A percentile compares a stretch with the other conserved stretches of the same genome.
These are phyloP conservation scores for Chaetomium tenue DNA, from an alignment of 495 filamentous ascomycete species.

Conservation along the genomic window DNA sequence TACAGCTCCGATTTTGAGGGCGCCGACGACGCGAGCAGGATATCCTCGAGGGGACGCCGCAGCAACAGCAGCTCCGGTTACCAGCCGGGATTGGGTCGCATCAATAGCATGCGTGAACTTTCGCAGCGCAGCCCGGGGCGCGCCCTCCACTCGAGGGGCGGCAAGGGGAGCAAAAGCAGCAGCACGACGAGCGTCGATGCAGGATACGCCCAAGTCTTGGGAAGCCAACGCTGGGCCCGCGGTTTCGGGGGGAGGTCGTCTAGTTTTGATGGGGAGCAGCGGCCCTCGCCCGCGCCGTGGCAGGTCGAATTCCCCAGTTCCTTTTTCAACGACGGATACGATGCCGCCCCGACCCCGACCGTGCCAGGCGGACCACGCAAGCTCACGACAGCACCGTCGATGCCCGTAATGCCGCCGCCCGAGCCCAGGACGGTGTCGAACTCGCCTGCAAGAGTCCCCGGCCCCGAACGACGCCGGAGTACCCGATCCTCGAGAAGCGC, in stretches of 20 bases:
- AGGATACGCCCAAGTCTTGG: conserved; percentile 54
- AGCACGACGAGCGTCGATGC: conserved; percentile 68
- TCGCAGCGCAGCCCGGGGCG: conserved; percentile 41
- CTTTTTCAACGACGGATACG: conserved; percentile 55
- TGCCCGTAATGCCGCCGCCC: conserved; percentile 48
- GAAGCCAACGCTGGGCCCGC: conserved; percentile 57
- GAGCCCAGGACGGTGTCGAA: conserved; percentile 36
- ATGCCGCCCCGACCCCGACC: conserved; percentile 86
- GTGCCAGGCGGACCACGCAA: conserved; percentile 75
- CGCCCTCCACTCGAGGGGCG: conserved; percentile 50
- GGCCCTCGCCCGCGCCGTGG: conserved; percentile 38
- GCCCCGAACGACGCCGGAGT: conserved; percentile 58
- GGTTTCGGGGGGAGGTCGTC: conserved; percentile 63
- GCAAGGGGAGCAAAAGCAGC: conserved; percentile 70
- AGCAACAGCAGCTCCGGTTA: conserved; percentile 81
- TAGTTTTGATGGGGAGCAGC: conserved; percentile 67
- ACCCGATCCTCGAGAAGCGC: conserved; percentile 61
- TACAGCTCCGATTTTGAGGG: conserved; percentile 68
- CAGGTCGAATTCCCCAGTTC: conserved; percentile 46
- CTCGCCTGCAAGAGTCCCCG: conserved; percentile 28
- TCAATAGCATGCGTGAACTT: conserved; percentile 60
- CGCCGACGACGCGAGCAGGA: conserved; percentile 62
- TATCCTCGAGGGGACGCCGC: conserved; percentile 65
- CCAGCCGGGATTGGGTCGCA: conserved; percentile 58
- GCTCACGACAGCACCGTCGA: conserved; percentile 43